Evolutionary conservation across 2,329 filamentous ascomycete genomes (phyloP), one percentile per base, ranked within the genome.

Genomic region (Calonectria crousiana): DNA sequence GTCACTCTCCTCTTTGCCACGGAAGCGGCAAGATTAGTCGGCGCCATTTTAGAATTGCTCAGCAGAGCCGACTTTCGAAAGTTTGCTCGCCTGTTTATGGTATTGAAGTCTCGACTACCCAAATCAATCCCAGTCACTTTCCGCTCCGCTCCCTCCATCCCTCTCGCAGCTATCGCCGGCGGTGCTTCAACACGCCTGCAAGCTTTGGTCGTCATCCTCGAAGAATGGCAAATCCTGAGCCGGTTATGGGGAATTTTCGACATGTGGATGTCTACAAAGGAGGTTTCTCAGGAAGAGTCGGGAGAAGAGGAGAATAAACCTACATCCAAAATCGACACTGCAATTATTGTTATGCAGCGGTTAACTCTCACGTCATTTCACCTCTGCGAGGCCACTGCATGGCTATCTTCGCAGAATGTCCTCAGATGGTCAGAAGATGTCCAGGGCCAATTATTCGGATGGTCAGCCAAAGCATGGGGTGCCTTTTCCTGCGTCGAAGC

Each of bases 141-240:
- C 16, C 32, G 9, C 2, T 51, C 41, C 1, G 8, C 23, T 2
- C 23, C 58, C n/a, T 49, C 60, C 9, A 16, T 56, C 2, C 67
- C 32, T 2, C 52, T 73, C 6, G 16, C 60, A 3, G 16, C 41
- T 8, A 20, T 56, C 16, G 71, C 67, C 6, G 23, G 38, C 9
- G 64, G 60, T 4, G 38, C 49, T 30, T 67, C 72, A 6, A 34
- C 44, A 4, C 68, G 72, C 3, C 36, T 74, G 6, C 69, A 74
- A n/a, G 49, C 68, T n/a, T 18, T 74, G 1, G 62, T 71, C 16
- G 16, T 65, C 20, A 65, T 74, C 11, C 23, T 74, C 11, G 72
- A 74, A 32, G 68, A 74, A 58, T 74, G 72, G 72, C 72, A 74
- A 38, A 41, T 74, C 30, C 58, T 74, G 16, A 74, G 49, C 23